Evolutionary conservation across 805 yeast species (phyloP).

Genomic region (Candida stauntonica): DNA sequence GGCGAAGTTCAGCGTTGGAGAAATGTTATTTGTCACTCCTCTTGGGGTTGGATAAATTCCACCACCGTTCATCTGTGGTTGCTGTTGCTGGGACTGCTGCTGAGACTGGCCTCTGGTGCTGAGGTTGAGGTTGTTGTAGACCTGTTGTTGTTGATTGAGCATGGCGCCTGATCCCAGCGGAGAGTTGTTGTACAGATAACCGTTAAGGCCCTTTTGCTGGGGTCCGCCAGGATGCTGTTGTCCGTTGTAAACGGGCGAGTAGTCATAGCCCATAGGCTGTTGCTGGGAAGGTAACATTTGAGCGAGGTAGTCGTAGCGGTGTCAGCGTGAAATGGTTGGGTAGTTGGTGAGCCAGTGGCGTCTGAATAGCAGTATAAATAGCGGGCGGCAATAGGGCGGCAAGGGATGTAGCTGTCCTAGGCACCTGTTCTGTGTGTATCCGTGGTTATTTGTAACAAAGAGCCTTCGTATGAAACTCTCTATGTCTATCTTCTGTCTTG

Average conservation of each 20-base stretch:
- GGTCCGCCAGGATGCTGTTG: slow-evolving; percentile 7
- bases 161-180: slow-evolving; percentile 14
- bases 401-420: too few relatives aligned
- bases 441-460: too few relatives aligned
- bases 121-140: slow-evolving; percentile 22
- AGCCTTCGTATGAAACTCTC: too few relatives aligned
- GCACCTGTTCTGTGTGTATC: too few relatives aligned
- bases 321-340: too few relatives aligned
- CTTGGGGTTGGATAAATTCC: slow-evolving; percentile 22
- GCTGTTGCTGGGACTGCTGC: too few relatives aligned
- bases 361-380: too few relatives aligned
- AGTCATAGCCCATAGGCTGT: slow-evolving; percentile 13
- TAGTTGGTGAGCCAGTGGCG: too few relatives aligned
- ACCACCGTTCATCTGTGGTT: slow-evolving; percentile 3
- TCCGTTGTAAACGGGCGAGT: slow-evolving; percentile 9
- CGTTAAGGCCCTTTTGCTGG: slow-evolving; percentile 14
- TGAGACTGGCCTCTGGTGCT: slow-evolving; percentile 18
- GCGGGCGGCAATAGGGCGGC: too few relatives aligned
- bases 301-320: background rate
- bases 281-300: slow-evolving; percentile 12
- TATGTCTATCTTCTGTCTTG: too few relatives aligned
- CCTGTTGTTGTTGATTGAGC: slow-evolving; percentile 16
- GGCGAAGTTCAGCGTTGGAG: slow-evolving; percentile 25
- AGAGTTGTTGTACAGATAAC: slow-evolving; percentile 15
- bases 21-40: slow-evolving; percentile 10